These are phyloP conservation scores for Trichocladium uniseriatum DNA, from an alignment of 495 filamentous ascomycete species.

Conservation along the genomic window DNA sequence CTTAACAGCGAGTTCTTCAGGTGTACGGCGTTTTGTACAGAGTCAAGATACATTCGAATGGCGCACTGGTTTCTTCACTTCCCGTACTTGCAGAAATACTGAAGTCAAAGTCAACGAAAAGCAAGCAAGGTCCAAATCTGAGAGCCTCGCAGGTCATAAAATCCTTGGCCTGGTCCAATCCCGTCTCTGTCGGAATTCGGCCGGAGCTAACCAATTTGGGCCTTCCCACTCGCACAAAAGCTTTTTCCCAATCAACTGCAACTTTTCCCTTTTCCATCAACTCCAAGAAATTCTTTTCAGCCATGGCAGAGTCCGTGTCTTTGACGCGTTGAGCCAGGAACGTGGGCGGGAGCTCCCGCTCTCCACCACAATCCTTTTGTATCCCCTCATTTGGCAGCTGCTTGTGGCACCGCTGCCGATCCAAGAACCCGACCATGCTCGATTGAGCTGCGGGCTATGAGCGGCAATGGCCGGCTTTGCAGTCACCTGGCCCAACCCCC, in stretches of 20 bases:
- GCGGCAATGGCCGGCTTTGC: conserved; percentile 33
- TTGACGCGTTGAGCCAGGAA: background rate
- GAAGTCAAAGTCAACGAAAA: too few relatives aligned
- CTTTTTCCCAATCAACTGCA: background rate
- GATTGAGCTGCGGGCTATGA: conserved; percentile 6
- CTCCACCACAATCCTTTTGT: background rate
- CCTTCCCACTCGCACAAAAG: too few relatives aligned
- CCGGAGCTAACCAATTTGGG: too few relatives aligned
- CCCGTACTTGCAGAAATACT: background rate
- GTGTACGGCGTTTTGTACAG: conserved; percentile 5
- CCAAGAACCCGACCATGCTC: conserved; percentile 8
- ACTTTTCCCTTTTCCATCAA: conserved; percentile 2
- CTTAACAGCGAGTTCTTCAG: background rate
- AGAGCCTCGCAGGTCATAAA: too few relatives aligned
- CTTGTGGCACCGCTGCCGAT: conserved; percentile 7
- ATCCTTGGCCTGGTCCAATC: too few relatives aligned
- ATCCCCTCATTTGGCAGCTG: background rate
- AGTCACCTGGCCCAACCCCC: conserved; percentile 7
- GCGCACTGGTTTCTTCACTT: background rate
- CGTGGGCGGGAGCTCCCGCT: conserved; percentile 5
- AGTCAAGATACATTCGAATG: background rate
- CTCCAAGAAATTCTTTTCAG: background rate
- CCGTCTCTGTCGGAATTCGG: too few relatives aligned
- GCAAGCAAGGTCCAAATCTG: too few relatives aligned
- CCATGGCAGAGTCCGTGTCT: background rate